Conservation (phyloP, 441 rosid genomes). For the Pelargonium cotyledonis region DNA sequence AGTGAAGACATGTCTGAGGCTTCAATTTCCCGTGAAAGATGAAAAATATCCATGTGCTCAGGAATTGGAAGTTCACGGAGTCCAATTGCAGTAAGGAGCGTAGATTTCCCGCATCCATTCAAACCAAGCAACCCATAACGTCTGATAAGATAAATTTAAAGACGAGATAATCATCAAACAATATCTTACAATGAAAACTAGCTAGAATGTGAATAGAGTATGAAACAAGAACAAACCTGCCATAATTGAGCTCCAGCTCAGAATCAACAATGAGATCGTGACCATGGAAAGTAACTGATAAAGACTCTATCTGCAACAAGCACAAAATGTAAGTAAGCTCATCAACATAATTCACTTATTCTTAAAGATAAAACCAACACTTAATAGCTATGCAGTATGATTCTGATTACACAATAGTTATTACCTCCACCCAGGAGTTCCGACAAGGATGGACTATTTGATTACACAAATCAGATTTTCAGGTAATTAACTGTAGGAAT, state of each 20-base stretch:
- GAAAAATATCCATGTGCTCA: constrained; percentile 88
- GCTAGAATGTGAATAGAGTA: not conserved
- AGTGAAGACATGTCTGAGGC: constrained; percentile 93
- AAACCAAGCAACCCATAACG: constrained; percentile 93
- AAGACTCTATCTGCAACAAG: constrained; percentile 74
- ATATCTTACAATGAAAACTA: not conserved
- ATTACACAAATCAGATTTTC: not conserved
- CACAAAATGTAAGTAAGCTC: not conserved
- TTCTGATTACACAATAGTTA: not conserved
- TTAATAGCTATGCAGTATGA: not conserved
- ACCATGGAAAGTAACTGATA: constrained; percentile 92
- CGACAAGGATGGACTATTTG: not conserved
- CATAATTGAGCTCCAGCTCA: constrained; percentile 88
- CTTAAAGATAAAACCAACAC: not conserved
- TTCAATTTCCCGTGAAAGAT: constrained; percentile 77
- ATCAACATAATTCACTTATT: not conserved
- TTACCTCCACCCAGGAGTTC: not conserved
- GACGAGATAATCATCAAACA: not conserved
- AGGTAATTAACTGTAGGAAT: not conserved
- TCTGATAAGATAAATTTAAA: constrained; percentile 26
- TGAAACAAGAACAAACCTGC: constrained; percentile 39
- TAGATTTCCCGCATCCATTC: constrained; percentile 96
- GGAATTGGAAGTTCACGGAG: constrained; percentile 88
- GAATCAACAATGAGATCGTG: constrained; percentile 90
- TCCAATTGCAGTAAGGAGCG: constrained; percentile 78